Conservation (phyloP, 2,329 filamentous ascomycete genomes). For the Aulographum hederae region DNA sequence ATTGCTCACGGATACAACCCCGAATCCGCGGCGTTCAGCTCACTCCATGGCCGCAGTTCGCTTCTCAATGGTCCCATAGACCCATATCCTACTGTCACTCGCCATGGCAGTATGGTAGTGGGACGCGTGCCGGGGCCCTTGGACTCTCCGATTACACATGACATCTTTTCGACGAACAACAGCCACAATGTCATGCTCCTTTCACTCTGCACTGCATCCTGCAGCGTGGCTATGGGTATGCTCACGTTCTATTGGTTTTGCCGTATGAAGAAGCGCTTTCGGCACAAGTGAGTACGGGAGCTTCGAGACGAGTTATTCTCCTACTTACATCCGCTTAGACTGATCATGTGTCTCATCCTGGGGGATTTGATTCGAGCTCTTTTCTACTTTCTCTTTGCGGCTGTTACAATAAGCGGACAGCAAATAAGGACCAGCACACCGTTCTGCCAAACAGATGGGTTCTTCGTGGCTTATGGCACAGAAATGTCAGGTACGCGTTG, state of each 20-base stretch:
- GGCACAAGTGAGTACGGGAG: conserved; percentile 47
- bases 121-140: too few species aligned
- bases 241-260: conserved; percentile 3
- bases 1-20: too few species aligned
- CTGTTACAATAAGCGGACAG: conserved; percentile 36
- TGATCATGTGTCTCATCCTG: conserved; percentile 57
- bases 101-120: too few species aligned
- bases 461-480: conserved; percentile 46
- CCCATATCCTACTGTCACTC: too few species aligned
- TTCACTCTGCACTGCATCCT: background rate
- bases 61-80: too few species aligned
- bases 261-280: conserved; percentile 10
- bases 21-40: too few species aligned
- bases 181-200: too few species aligned
- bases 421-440: conserved; percentile 29
- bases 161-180: too few species aligned
- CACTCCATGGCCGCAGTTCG: too few species aligned
- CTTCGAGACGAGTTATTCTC: background rate
- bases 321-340: conserved; percentile 21
- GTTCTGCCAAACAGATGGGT: conserved; percentile 52
- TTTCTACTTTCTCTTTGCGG: conserved; percentile 49
- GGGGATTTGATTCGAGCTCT: conserved; percentile 54
- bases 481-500: conserved; percentile 37
- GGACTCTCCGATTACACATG: too few species aligned
- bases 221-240: conserved; percentile 1